Conservation (phyloP, 768 basidiomycete species). For the Rhizopogon vesiculosus region DNA sequence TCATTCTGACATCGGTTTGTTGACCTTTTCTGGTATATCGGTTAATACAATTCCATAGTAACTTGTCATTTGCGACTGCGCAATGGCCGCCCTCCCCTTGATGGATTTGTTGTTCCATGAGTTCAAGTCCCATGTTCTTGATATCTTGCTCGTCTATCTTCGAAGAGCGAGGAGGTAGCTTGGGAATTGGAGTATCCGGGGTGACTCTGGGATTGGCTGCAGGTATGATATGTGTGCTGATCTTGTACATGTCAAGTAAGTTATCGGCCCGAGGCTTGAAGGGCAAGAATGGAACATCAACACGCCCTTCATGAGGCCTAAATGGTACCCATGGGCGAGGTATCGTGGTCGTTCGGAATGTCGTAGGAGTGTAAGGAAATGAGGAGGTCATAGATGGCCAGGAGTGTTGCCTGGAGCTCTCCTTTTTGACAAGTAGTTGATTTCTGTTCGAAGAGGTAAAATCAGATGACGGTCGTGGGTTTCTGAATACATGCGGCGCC, state of each 20-base stretch:
- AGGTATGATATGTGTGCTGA: conserved; percentile 26
- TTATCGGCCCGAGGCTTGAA: conserved; percentile 11
- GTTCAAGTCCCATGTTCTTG: conserved; percentile 13
- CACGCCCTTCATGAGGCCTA: conserved; percentile 7
- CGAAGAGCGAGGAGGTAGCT: conserved; percentile 10
- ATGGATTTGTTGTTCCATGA: conserved; percentile 8
- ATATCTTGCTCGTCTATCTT: background rate
- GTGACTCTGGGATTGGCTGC: conserved; percentile 20
- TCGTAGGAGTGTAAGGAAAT: conserved; percentile 16
- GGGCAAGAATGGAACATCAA: conserved; percentile 13
- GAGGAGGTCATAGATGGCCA: background rate
- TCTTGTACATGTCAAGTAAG: conserved; percentile 15
- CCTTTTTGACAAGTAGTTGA: background rate
- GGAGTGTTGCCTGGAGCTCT: background rate
- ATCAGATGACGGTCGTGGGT: background rate
- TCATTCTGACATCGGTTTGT: conserved; percentile 10
- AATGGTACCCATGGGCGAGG: conserved; percentile 18
- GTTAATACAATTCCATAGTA: conserved; percentile 70
- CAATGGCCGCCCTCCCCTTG: conserved; percentile 11
- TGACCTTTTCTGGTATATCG: conserved; percentile 46
- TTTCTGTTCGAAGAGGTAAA: background rate
- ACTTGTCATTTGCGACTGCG: conserved; percentile 14
- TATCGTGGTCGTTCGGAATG: conserved; percentile 12
- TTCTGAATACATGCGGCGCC: no score
- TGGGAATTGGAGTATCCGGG: conserved; percentile 18